Evolutionary conservation across 1,284 basidiomycete species (phyloP), one percentile per base, ranked within the genome.

Genomic region (Amylostereum areolatum): DNA sequence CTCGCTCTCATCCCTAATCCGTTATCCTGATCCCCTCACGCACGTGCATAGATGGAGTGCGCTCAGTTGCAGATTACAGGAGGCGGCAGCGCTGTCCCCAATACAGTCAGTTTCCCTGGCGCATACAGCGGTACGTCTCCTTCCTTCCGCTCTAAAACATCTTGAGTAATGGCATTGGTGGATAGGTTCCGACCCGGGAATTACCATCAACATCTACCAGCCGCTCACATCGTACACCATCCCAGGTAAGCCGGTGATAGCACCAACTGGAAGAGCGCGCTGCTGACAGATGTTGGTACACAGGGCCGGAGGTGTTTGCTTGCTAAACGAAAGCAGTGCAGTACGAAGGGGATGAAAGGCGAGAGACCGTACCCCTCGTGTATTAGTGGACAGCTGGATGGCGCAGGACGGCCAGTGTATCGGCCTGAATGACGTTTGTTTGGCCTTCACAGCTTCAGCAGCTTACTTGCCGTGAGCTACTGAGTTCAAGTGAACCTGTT

Each of bases 211-310:
- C 28, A 43, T 43, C 18, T 43, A 43, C 41, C 30, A 52, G 27
- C 50, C 42, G 12, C 60, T 71, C 34, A 18, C 18, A 1, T 66
- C 62, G 44, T 75, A 75, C 62, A 70, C 65, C 1, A 62, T 75
- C 36, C 72, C 73, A 43, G 72, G 71, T 58, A 59, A 57, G 2
- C 7, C 56, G 2, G 58, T 61, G 18, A 18, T 18, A 18, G 18
- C 18, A 18, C 18, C 18, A 18, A 18, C 18, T 18, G 18, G 1
- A 18, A 18, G 18, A 1, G 18, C 18, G 18, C 18, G 18, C 18
- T 18, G 18, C 18, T 18, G 18, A 18, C 18, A 18, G 18, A 1
- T 18, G 18, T 18, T 18, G 18, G 18, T 18, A 18, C 18, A 18
- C 18, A 18, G 18, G 18, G 1, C 18, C 18, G 18, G 18, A 18